Evolutionary conservation across 768 basidiomycete genomes (phyloP), one percentile per base, ranked within the genome.

Genomic region (Mrakia gelida): DNA sequence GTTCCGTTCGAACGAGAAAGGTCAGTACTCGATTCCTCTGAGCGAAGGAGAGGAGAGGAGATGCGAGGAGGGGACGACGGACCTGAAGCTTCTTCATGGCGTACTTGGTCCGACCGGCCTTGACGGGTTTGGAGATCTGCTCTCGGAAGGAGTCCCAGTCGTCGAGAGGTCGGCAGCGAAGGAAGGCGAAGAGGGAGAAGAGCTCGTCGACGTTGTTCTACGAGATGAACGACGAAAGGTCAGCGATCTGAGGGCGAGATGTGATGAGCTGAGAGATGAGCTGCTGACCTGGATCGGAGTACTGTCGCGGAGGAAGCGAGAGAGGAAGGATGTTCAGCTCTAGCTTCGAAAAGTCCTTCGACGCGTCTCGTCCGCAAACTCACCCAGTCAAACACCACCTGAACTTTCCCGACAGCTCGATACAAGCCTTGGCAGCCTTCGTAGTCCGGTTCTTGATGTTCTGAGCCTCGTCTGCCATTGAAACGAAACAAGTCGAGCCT

Each of bases 131-230:
- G 0, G 89, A 88, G 70, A 99, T 93, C 70, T 91, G 88, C 16
- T 86, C 86, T 73, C 92, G 92, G 87, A 98, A 99, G 4, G 86
- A 88, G 6, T 88, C 83, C 90, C 91, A 93, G 54, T 92, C 88
- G 77, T 91, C 90, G 43, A 95, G 86, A 0, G 95, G 96, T 80
- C 89, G 89, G 3, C 81, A 87, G 6, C 91, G 90, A 38, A 98
- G 86, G 85, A 98, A 99, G 78, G 92, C 91, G 81, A 98, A 88
- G 49, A 98, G 86, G 4, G 94, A 92, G 82, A 89, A 97, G 9
- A 99, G 86, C 81, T 99, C 97, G 68, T 91, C 90, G 26, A 98
- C 91, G 71, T 87, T 91, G 85, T 99, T 98, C 87, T 98, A 91
- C 26, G 38, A n/a, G 13, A 52, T 21, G 16, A n/a, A 13, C 13